Base-by-base conservation (phyloP, 345 rosid species). In the Anastatica hierochuntica region DNA sequence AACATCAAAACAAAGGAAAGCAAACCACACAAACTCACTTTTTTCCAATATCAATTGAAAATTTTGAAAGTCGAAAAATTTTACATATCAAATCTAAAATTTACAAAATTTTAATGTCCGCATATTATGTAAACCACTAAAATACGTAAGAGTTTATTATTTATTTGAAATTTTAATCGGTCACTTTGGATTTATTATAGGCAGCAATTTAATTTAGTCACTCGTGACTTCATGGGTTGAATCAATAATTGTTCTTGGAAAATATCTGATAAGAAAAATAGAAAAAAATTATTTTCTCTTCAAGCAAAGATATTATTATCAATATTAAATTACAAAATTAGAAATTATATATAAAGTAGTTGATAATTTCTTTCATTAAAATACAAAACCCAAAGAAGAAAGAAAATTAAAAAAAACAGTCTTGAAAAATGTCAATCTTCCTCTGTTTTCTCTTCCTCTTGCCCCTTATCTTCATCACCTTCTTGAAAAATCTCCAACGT, bases 391-490 rank as follows among this genome's bases (percentile, higher is more conserved):
- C 1, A 41, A 4, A 29, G 19, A 41, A 55, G 14, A 55, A 19
- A 39, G 3, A 14, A 37, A 31, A 27, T 0, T 3, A 23, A 23
- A 15, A 15, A 26, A 35, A 4, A 43, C 8, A 13, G 23, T 0
- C 7, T 21, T 27, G 14, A 1, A 46, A 55, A 63, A 63, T 63
- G 68, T 33, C 43, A 39, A 41, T 39, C 2, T 20, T 48, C 15
- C 68, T 76, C 27, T 63, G 57, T 63, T 58, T 80, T 2, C 7
- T 60, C 3, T 63, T 79, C 76, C 56, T 83, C 36, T 68, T 72
- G 40, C 76, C 51, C 3, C 6, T 62, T 34, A 24, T 24, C 27
- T 72, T 10, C 6, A 16, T 50, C 5, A 13, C 75, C 39, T 34
- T 78, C 2, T 33, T 38, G 30, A 70, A 59, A 40, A 60, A 21